Conservation (phyloP, 805 yeast species). For the Candida methanosorbosa region DNA sequence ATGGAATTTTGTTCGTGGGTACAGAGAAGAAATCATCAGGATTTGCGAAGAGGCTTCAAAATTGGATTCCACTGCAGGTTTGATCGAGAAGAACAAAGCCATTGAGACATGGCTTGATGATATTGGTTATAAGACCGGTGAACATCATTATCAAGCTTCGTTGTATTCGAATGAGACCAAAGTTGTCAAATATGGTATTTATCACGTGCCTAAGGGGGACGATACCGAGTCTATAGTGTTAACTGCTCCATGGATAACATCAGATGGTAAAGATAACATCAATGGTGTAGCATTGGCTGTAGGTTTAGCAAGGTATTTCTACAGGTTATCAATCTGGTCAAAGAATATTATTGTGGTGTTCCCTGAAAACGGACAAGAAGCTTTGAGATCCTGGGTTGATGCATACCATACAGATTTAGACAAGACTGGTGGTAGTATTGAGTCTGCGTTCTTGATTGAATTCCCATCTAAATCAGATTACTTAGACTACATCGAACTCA, state of each 20-base stretch:
- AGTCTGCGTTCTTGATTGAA: constrained; percentile 82
- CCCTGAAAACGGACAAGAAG: constrained; percentile 59
- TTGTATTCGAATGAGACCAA: constrained; percentile 11
- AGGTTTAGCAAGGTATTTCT: constrained; percentile 71
- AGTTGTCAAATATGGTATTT: constrained; percentile 55
- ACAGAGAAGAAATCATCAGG: constrained; percentile 47
- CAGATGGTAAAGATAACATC: constrained; percentile 55
- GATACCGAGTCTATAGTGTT: constrained; percentile 92
- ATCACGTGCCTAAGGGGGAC: constrained; percentile 92
- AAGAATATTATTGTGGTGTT: constrained; percentile 84
- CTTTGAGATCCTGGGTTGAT: constrained; percentile 83
- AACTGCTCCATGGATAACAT: constrained; percentile 78
- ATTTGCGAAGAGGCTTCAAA: constrained; percentile 19
- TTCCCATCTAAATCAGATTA: constrained; percentile 56
- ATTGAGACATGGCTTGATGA: constrained; percentile 56
- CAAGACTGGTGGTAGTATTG: constrained; percentile 87
- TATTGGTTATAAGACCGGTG: constrained; percentile 61
- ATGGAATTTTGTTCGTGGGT: constrained; percentile 88
- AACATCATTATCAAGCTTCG: constrained; percentile 21
- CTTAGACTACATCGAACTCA: constrained; percentile 65
- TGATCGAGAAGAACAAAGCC: constrained; percentile 32
- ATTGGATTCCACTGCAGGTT: constrained; percentile 5
- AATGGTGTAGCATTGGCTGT: constrained; percentile 75
- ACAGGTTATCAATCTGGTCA: constrained; percentile 89
- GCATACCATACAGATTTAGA: constrained; percentile 85